Evolutionary conservation across 2,329 filamentous ascomycete species (phyloP).

Genomic region (Sporothrix dimorphospora): DNA sequence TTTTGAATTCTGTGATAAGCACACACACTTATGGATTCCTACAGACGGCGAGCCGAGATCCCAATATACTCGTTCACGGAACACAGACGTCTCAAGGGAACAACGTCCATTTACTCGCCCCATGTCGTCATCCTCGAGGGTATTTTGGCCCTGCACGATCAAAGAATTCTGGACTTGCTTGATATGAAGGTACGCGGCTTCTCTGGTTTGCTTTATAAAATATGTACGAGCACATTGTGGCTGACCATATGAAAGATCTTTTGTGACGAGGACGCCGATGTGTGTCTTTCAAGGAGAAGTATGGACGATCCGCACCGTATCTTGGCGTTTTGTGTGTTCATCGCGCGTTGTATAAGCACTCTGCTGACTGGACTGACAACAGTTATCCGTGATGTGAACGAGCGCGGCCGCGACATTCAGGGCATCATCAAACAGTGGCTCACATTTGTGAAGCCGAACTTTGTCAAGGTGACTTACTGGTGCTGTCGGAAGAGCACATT

Average conservation of each 20-base stretch:
- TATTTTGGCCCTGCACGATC: constrained; percentile 92
- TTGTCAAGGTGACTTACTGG: constrained; percentile 63
- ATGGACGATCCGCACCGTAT: constrained; percentile 41
- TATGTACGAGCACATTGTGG: neutral
- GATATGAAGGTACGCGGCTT: constrained; percentile 76
- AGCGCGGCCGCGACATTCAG: constrained; percentile 87
- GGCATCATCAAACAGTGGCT: constrained; percentile 99
- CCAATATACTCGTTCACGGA: constrained; percentile 95
- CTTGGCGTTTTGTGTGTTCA: neutral
- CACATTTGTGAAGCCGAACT: constrained; percentile 93
- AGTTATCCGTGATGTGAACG: constrained; percentile 86
- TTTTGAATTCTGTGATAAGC: neutral
- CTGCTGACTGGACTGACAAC: constrained; percentile 29
- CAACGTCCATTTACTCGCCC: constrained; percentile 90
- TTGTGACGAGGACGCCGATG: constrained; percentile 92
- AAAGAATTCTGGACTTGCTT: constrained; percentile 78
- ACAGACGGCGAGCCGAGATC: constrained; percentile 82
- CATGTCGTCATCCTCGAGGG: constrained; percentile 95
- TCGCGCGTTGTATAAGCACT: neutral
- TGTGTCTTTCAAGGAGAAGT: constrained; percentile 89
- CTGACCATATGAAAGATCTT: constrained; percentile 66
- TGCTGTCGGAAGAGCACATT: neutral
- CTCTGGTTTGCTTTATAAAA: neutral
- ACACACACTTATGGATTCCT: neutral
- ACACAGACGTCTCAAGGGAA: constrained; percentile 77